Base-by-base conservation (phyloP, 305 asterid species). In the Solanum hybrid region DNA sequence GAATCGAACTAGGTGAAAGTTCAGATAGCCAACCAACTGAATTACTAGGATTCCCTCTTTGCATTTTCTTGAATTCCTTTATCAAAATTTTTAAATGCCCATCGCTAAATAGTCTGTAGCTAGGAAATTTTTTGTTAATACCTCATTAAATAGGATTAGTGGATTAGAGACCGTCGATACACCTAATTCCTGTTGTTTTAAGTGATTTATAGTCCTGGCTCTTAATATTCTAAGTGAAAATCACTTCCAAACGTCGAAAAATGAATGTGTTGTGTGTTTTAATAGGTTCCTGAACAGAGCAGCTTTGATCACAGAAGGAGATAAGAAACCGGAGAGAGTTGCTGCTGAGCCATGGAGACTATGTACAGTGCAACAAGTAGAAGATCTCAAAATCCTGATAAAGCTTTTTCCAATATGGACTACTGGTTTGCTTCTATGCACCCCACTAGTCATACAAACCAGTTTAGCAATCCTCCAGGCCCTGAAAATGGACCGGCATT, bases 281-380 rank as follows among this genome's bases (percentile, higher is more conserved):
- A 8, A 41, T 91, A 96, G 98, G 94, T 94, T 96, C 82, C 87
- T 96, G 91, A 97, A 96, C 89, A 94, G 95, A 11, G 98, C 96
- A 88, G 96, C 98, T 39, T 75, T 97, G 82, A 91, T 86, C 90
- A 91, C 81, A 4, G 96, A 94, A 90, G 94, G 91, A 85, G 95
- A 93, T 81, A 86, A 90, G 7, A 29, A 45, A 10, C 41, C 90
- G 75, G 87, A 91, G 14, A 94, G 92, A 29, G 32, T 90, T 29
- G 57, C 87, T 86, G 86, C 88, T 32, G 88, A 88, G 86, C 94
- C 92, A 65, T 94, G 97, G 96, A 90, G 77, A 33, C 65, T 86
- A 32, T 94, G 97, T 86, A 93, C 96, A 4, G 94, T 95, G 38
- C 91, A 93, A 87, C 93, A 97, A 93, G 95, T 95, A 1, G 98